Percentiles rank a stretch among this genome's conserved stretches.
Evolutionary conservation across 2,329 filamentous ascomycete species (phyloP).

Genomic region (Triangularia verruculosa): DNA sequence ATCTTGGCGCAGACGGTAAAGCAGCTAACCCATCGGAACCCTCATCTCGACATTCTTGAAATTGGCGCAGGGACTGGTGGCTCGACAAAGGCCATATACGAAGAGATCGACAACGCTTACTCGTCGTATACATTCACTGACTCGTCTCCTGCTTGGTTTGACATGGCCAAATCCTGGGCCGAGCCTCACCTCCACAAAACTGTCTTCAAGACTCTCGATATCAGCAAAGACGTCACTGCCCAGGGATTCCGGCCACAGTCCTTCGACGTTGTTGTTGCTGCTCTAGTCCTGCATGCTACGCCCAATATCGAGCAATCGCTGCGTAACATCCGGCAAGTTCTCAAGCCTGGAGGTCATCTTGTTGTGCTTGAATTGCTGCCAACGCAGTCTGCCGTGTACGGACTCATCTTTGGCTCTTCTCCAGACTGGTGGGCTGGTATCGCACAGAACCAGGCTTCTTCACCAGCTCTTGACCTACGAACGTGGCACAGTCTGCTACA

Average conservation of each 20-base stretch:
- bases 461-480: constrained; percentile 7
- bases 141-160: constrained; percentile 11
- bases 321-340: constrained; percentile 32
- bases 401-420: constrained; percentile 13
- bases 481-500: constrained; percentile 29
- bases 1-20: constrained; percentile 12
- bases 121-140: constrained; percentile 25
- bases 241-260: constrained; percentile 33
- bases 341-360: constrained; percentile 41
- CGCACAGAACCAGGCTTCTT: constrained; percentile 22
- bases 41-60: constrained; percentile 34
- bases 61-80: constrained; percentile 25
- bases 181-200: constrained; percentile 19
- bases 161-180: neutral
- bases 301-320: constrained; percentile 28
- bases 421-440: constrained; percentile 38
- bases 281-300: constrained; percentile 38
- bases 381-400: constrained; percentile 21
- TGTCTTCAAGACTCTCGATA: constrained; percentile 33
- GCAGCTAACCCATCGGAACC: constrained; percentile 22
- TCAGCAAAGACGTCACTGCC: constrained; percentile 27
- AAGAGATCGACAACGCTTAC: constrained; percentile 7
- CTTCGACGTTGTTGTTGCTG: constrained; percentile 39
- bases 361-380: constrained; percentile 18
- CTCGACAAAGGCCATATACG: constrained; percentile 33